These are phyloP conservation scores for Fusarium verticillioides DNA, from an alignment of 2,329 filamentous ascomycete species.

Conservation along the genomic window DNA sequence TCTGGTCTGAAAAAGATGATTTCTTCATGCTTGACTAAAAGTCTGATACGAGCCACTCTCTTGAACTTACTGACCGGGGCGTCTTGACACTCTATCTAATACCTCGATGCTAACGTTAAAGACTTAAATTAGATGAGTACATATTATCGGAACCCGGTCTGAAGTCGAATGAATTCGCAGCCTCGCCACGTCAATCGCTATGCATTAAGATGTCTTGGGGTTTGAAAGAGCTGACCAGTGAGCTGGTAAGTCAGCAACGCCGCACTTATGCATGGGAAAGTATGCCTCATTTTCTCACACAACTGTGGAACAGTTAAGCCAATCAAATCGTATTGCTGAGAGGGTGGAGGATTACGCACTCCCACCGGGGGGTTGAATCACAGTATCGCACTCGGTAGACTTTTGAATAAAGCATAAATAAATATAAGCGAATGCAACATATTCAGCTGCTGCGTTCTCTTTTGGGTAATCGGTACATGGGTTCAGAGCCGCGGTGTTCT, in stretches of 20 bases:
- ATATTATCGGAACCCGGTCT: not conserved
- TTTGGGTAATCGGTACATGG: not conserved
- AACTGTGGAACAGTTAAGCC: not conserved
- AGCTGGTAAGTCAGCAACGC: not conserved
- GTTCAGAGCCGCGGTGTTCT: rapidly evolving
- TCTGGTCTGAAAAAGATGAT: not conserved
- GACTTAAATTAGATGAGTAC: not conserved
- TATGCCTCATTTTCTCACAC: not conserved
- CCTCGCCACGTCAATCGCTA: not conserved
- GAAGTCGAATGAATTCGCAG: not conserved
- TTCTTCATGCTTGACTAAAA: not conserved
- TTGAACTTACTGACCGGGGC: rapidly evolving
- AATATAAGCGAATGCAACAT: not conserved
- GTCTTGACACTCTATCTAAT: not conserved
- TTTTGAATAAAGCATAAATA: not conserved
- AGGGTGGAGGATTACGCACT: not conserved
- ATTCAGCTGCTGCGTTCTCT: not conserved
- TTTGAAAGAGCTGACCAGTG: not conserved
- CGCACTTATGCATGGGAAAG: not conserved
- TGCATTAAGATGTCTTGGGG: not conserved
- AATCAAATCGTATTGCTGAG: not conserved
- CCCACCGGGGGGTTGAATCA: not conserved
- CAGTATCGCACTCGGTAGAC: rapidly evolving
- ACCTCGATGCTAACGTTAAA: rapidly evolving
- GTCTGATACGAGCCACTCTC: not conserved